These are phyloP conservation scores for Solanum etuberosum DNA, from an alignment of 257 asterid species.

Conservation along the genomic window DNA sequence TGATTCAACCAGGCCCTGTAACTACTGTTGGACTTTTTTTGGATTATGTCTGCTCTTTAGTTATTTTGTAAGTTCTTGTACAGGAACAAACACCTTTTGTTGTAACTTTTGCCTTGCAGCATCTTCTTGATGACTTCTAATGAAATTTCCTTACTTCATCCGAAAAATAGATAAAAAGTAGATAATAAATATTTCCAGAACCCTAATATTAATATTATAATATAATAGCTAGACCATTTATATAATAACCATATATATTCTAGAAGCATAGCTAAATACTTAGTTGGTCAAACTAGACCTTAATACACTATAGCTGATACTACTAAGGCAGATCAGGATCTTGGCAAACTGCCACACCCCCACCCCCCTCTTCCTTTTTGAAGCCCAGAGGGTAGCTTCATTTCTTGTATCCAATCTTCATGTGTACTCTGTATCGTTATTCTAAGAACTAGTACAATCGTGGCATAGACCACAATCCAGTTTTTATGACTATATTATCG, in stretches of 20 bases:
- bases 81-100: neutral
- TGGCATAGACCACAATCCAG: neutral
- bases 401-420: too few relatives aligned
- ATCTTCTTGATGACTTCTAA: too few relatives aligned
- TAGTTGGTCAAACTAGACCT: neutral
- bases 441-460: neutral
- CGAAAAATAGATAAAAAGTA: neutral
- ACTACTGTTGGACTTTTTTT: neutral
- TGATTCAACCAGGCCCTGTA: neutral
- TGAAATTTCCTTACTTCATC: too few relatives aligned
- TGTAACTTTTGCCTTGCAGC: neutral
- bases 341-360: neutral
- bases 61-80: neutral
- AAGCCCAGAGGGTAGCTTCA: too few relatives aligned
- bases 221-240: neutral
- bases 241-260: too few relatives aligned
- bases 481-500: too few relatives aligned
- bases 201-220: neutral
- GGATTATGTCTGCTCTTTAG: neutral
- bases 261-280: neutral
- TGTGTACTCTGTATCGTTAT: neutral
- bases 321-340: neutral
- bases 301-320: neutral
- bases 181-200: neutral
- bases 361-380: too few relatives aligned